Percentiles rank a stretch among this genome's conserved stretches.
Evolutionary conservation across 768 basidiomycete genomes (phyloP).

Genomic region (Suillus weaverae): DNA sequence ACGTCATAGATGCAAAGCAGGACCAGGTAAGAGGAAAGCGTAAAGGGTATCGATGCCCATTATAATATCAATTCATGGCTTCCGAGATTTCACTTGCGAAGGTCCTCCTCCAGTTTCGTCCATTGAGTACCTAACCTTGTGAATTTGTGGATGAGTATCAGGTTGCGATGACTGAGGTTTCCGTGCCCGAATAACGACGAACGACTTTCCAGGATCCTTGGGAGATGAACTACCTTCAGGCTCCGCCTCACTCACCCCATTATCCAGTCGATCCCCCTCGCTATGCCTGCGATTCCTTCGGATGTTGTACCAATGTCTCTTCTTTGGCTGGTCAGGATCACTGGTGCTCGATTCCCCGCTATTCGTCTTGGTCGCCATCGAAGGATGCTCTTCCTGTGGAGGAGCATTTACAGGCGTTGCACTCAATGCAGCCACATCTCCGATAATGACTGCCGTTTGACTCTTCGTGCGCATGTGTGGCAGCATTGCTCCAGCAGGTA

Average conservation of each 20-base stretch:
- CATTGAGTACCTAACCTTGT: slow-evolving; percentile 28
- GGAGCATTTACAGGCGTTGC: slow-evolving; percentile 14
- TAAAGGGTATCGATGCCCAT: slow-evolving; percentile 13
- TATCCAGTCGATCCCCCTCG: slow-evolving; percentile 45
- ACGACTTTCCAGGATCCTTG: slow-evolving; percentile 50
- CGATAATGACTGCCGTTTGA: slow-evolving; percentile 83
- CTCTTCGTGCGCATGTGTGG: slow-evolving; percentile 77
- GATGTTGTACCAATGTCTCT: slow-evolving; percentile 71
- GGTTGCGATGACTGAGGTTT: slow-evolving; percentile 37
- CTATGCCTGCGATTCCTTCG: slow-evolving; percentile 61
- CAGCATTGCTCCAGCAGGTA: slow-evolving; percentile 65
- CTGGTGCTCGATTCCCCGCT: slow-evolving; percentile 32
- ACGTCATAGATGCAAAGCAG: slow-evolving; percentile 20
- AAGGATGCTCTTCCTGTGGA: slow-evolving; percentile 20
- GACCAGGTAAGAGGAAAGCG: slow-evolving; percentile 14
- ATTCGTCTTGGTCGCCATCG: slow-evolving; percentile 20
- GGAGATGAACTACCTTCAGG: slow-evolving; percentile 33
- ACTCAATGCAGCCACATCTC: slow-evolving; percentile 39
- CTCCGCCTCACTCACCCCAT: slow-evolving; percentile 17
- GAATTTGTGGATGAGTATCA: slow-evolving; percentile 19
- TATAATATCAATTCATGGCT: slow-evolving; percentile 6
- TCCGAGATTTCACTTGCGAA: slow-evolving; percentile 4
- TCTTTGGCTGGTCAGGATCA: slow-evolving; percentile 51
- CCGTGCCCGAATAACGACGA: slow-evolving; percentile 69
- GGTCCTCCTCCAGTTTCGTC: slow-evolving; percentile 27